phyloP scores from a whole-genome alignment of 768 basidiomycete genomes.

The Neoboletus magnificus region DNA sequence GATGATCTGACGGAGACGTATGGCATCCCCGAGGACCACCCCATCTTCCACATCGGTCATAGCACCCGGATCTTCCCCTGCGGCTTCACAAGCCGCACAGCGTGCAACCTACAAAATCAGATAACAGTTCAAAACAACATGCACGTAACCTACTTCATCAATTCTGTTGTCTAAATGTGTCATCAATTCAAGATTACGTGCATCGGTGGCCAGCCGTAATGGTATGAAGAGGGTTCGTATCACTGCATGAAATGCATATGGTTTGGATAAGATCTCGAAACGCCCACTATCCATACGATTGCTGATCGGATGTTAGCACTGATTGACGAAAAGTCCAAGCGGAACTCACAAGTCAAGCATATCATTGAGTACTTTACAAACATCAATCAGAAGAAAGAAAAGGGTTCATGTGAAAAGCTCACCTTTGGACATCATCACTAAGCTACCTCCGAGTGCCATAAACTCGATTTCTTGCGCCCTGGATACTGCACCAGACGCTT shows the following conservation, averaged over 20 bases:
- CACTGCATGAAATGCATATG: slow-evolving; percentile 75
- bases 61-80: slow-evolving; percentile 41
- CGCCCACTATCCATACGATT: slow-evolving; percentile 86
- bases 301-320: slow-evolving; percentile 33
- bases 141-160: slow-evolving; percentile 44
- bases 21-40: slow-evolving; percentile 81
- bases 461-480: slow-evolving; percentile 85
- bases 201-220: slow-evolving; percentile 62
- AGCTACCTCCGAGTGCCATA: slow-evolving; percentile 73
- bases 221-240: slow-evolving; percentile 73
- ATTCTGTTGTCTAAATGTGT: slow-evolving; percentile 67
- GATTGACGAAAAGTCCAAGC: background rate
- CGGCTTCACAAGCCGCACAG: slow-evolving; percentile 55
- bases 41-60: slow-evolving; percentile 45
- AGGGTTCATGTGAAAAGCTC: slow-evolving; percentile 8
- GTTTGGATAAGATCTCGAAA: slow-evolving; percentile 66
- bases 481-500: slow-evolving; percentile 68
- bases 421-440: slow-evolving; percentile 90
- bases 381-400: slow-evolving; percentile 1
- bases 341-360: slow-evolving; percentile 70
- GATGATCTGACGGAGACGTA: slow-evolving; percentile 73
- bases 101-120: slow-evolving; percentile 48
- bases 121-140: background rate
- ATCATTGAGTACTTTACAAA: slow-evolving; percentile 63
- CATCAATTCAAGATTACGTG: slow-evolving; percentile 61